Percentiles rank a stretch among this genome's conserved stretches.
phyloP scores from a whole-genome alignment of 192 early-diverging fungal species.

The Coemansia sp. region DNA sequence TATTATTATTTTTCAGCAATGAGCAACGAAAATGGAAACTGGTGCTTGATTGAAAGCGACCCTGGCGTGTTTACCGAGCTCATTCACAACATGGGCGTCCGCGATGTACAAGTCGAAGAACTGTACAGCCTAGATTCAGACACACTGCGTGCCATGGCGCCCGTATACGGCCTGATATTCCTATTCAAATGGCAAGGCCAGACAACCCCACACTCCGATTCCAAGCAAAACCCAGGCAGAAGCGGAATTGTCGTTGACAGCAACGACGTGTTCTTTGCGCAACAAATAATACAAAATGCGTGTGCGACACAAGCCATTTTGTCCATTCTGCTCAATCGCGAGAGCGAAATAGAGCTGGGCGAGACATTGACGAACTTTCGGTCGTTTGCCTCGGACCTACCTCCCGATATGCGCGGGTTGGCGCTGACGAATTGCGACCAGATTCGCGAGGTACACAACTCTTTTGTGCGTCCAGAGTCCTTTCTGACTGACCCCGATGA shows the following conservation, averaged over 20 bases:
- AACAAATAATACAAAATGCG: conserved; percentile 79
- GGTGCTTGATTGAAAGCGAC: conserved; percentile 88
- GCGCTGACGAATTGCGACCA: conserved; percentile 79
- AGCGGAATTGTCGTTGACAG: conserved; percentile 34
- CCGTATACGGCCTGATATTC: conserved; percentile 81
- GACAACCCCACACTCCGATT: conserved; percentile 14
- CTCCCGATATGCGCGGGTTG: conserved; percentile 76
- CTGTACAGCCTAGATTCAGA: conserved; percentile 73
- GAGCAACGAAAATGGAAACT: conserved; percentile 65
- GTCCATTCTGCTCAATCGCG: conserved; percentile 69
- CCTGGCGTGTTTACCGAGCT: conserved; percentile 88
- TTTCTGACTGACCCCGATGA: conserved; percentile 65
- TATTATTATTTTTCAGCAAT: conserved; percentile 16
- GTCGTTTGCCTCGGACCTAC: conserved; percentile 70
- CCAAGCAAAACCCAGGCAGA: conserved; percentile 15
- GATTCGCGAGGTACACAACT: conserved; percentile 77
- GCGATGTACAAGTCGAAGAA: conserved; percentile 78
- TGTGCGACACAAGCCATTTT: conserved; percentile 88
- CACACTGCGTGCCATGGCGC: conserved; percentile 65
- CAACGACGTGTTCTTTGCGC: conserved; percentile 71
- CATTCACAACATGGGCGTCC: conserved; percentile 72
- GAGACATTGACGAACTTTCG: conserved; percentile 68
- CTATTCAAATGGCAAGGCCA: conserved; percentile 76
- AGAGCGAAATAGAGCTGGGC: conserved; percentile 67
- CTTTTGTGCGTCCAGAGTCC: conserved; percentile 77